phyloP scores from a whole-genome alignment of 192 early-diverging fungal genomes.

The Entomortierella chlamydospora region DNA sequence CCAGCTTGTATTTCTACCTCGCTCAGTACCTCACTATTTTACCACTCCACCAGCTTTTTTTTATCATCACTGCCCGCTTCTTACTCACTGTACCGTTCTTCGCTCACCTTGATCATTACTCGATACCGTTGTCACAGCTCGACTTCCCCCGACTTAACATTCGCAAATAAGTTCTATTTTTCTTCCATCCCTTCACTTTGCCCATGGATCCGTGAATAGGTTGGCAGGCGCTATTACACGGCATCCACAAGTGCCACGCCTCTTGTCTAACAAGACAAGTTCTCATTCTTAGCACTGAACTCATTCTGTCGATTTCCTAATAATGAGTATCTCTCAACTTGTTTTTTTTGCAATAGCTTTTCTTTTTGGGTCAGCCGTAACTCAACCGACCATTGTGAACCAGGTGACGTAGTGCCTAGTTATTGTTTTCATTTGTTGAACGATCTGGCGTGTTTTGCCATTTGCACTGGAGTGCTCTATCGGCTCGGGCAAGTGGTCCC shows the following conservation, averaged over 20 bases:
- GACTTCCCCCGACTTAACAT: no score
- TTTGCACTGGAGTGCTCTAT: conserved; percentile 38
- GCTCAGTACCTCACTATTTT: no score
- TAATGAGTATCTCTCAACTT: not conserved
- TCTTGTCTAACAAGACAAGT: no score
- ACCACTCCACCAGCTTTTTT: no score
- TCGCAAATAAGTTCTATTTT: not conserved
- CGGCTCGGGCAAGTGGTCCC: conserved; percentile 24
- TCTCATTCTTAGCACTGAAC: no score
- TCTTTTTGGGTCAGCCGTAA: not conserved
- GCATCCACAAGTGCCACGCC: not conserved
- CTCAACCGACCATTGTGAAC: not conserved
- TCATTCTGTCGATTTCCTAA: not conserved
- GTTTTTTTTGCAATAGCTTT: not conserved
- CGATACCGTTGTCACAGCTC: no score
- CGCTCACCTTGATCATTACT: no score
- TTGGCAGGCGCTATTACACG: not conserved
- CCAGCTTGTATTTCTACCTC: no score
- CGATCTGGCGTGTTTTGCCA: conserved; percentile 8
- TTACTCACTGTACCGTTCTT: no score
- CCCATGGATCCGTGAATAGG: not conserved
- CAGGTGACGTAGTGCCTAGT: not conserved
- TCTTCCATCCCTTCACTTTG: conserved; percentile 1
- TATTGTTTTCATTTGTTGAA: not conserved
- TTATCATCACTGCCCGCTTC: no score